Evolutionary conservation across 495 filamentous ascomycete genomes (phyloP).

Genomic region (Immersiella caudata): DNA sequence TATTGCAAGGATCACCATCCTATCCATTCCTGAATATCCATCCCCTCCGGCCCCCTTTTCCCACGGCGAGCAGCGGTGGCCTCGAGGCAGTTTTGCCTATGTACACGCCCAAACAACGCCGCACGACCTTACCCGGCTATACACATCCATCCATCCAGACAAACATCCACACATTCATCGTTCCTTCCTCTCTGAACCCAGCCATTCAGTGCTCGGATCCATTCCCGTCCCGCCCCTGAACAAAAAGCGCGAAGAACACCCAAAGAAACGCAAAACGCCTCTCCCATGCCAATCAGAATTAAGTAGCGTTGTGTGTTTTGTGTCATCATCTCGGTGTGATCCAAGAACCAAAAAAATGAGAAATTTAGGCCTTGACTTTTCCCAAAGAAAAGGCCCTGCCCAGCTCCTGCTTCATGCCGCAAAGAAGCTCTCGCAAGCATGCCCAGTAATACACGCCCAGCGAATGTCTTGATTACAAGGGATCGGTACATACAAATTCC

Average conservation of each 20-base stretch:
- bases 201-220: background rate
- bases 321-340: background rate
- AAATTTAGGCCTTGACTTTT: background rate
- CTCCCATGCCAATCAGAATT: background rate
- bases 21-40: background rate
- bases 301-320: slow-evolving; percentile 1
- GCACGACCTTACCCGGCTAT: background rate
- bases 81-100: background rate
- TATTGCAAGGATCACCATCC: background rate
- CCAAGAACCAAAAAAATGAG: background rate
- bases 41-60: background rate
- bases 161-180: background rate
- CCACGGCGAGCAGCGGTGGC: background rate
- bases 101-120: background rate
- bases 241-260: background rate
- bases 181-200: background rate
- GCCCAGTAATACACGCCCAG: slow-evolving; percentile 22
- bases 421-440: background rate
- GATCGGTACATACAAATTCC: background rate
- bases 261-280: background rate
- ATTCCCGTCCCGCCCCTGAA: background rate
- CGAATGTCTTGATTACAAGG: slow-evolving; percentile 20
- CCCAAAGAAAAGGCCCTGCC: background rate
- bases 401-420: background rate
- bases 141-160: background rate